These are phyloP conservation scores for Xerocomus minutiporus DNA, from an alignment of 1,284 basidiomycete genomes.

Conservation along the genomic window DNA sequence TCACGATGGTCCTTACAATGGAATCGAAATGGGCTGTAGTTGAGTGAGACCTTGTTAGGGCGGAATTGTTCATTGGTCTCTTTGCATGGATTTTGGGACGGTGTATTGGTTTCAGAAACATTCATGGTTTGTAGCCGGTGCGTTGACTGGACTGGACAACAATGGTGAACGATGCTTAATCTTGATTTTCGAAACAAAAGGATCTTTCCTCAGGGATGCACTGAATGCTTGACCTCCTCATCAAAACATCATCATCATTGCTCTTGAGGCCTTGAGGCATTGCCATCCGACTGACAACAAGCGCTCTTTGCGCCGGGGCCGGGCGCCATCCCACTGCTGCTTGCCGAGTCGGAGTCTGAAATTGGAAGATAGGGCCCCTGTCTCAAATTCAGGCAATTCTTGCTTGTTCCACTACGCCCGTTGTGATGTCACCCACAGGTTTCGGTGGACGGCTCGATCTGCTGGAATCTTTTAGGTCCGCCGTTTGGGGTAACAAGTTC, in stretches of 20 bases:
- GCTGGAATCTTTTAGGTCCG: too few species aligned
- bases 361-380: too few species aligned
- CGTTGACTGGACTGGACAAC: slow-evolving; percentile 63
- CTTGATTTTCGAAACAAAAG: background rate
- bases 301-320: too few species aligned
- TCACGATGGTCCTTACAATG: slow-evolving; percentile 60
- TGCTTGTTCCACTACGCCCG: too few species aligned
- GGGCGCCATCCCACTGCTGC: too few species aligned
- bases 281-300: slow-evolving; percentile 51
- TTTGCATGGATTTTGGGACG: background rate
- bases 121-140: background rate
- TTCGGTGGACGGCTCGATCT: too few species aligned
- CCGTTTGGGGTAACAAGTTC: too few species aligned
- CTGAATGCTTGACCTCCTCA: slow-evolving; percentile 83
- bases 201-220: slow-evolving; percentile 50
- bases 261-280: slow-evolving; percentile 65
- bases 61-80: background rate
- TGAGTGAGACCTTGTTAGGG: slow-evolving; percentile 5
- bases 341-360: too few species aligned
- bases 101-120: background rate
- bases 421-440: too few species aligned
- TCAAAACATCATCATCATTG: slow-evolving; percentile 76
- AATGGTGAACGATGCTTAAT: slow-evolving; percentile 53
- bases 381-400: too few species aligned
- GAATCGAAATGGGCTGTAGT: slow-evolving; percentile 45